phyloP scores from a whole-genome alignment of 148 eudicot genomes.

The Silene conica region DNA sequence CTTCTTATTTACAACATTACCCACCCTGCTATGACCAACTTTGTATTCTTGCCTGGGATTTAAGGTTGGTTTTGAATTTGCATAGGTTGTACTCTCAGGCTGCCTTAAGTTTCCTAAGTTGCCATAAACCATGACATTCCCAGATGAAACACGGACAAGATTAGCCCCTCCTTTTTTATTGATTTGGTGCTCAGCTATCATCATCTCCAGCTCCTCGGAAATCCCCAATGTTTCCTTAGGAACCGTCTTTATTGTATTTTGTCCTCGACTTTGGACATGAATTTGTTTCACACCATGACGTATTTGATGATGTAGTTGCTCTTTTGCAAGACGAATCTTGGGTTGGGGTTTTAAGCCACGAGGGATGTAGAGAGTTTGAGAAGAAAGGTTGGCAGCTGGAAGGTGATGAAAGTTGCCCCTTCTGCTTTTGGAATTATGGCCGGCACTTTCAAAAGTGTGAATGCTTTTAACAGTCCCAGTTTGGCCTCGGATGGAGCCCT shows the following conservation, averaged over 20 bases:
- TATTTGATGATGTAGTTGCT: no score
- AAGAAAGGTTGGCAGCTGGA: background rate
- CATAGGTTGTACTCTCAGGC: slow-evolving; percentile 20
- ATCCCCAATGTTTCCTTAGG: slow-evolving; percentile 41
- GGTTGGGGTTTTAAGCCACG: slow-evolving; percentile 9
- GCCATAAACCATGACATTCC: slow-evolving; percentile 65
- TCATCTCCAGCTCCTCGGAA: slow-evolving; percentile 83
- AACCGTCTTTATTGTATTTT: slow-evolving; percentile 29
- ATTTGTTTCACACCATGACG: background rate
- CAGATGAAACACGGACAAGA: slow-evolving; percentile 66
- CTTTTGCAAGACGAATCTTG: no score
- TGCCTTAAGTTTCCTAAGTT: slow-evolving; percentile 75
- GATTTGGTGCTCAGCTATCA: slow-evolving; percentile 66
- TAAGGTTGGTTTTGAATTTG: slow-evolving; percentile 11
- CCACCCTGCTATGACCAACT: background rate
- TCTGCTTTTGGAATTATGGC: slow-evolving; percentile 30
- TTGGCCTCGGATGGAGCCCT: slow-evolving; percentile 33
- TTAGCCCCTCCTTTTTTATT: slow-evolving; percentile 33
- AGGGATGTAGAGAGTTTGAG: slow-evolving; percentile 14
- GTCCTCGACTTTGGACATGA: slow-evolving; percentile 26
- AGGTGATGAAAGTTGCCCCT: background rate
- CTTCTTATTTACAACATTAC: slow-evolving; percentile 45
- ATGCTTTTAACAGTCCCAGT: slow-evolving; percentile 8
- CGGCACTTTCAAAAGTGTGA: no score
- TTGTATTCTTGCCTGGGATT: slow-evolving; percentile 16